These are phyloP conservation scores for Aristolochia contorta DNA, from an alignment of 164 flowering plant species.

Conservation along the genomic window DNA sequence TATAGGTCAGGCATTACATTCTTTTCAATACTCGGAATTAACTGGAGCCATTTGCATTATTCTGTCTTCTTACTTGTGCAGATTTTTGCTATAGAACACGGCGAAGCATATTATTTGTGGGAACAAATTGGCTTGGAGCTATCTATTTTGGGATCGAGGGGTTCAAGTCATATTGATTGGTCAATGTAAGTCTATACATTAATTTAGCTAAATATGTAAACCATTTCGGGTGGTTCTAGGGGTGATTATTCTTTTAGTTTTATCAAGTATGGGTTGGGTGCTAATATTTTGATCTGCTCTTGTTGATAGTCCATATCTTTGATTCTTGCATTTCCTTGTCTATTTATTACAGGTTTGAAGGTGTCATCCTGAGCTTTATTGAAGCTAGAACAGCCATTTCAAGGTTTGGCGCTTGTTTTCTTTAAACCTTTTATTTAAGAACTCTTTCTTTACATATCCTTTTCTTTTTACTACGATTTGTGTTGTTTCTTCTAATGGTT, in stretches of 20 bases:
- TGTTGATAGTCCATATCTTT: too few relatives aligned
- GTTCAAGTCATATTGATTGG: constrained; percentile 63
- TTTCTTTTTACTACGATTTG: too few relatives aligned
- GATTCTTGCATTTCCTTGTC: constrained; percentile 4
- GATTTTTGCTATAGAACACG: constrained; percentile 67
- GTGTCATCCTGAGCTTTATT: constrained; percentile 64
- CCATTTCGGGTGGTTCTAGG: too few relatives aligned
- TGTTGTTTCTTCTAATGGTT: too few relatives aligned
- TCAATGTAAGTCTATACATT: constrained; percentile 51
- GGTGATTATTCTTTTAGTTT: too few relatives aligned
- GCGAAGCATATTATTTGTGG: constrained; percentile 51
- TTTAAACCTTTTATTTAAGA: background rate
- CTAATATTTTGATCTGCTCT: background rate
- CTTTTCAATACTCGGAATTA: constrained; percentile 1
- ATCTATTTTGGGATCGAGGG: constrained; percentile 42
- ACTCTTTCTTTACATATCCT: background rate
- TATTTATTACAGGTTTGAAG: constrained; percentile 65
- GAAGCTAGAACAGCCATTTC: constrained; percentile 61
- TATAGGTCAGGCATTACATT: background rate
- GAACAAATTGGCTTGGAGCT: constrained; percentile 49
- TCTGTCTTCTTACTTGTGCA: constrained; percentile 20
- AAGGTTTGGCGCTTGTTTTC: constrained; percentile 35
- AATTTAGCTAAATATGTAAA: background rate
- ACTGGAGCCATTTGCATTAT: background rate
- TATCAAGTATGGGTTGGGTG: too few relatives aligned